Base-by-base conservation (phyloP, 2,329 filamentous ascomycete genomes). In the Ophiostoma sp. region DNA sequence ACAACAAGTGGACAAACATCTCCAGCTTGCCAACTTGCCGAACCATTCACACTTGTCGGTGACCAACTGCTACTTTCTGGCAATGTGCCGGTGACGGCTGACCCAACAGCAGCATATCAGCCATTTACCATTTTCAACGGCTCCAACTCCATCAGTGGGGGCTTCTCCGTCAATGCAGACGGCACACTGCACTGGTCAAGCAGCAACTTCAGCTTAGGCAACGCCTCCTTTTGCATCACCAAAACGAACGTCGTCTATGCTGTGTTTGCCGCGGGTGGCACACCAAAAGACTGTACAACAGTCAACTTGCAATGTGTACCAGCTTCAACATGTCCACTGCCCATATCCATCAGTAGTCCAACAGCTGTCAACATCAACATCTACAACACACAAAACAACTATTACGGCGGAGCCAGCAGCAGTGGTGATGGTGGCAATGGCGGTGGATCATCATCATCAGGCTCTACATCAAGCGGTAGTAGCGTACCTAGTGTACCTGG, bases 381-480 rank as follows among this genome's bases (percentile, higher is more conserved):
- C 4, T 50, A 73, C 25, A 71, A 68, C 12, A 70, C 69, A n/a
- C 22, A 71, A 12, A 71, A 73, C 48, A 71, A 73, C 59, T 73
- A 70, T 31, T 70, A 70, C 57, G 72, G 71, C 22, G 63, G 48
- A 15, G 33, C 33, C 8, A 8, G 33, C 33, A 36, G 33, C 8
- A 8, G 33, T 36, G 33, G 33, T 8, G 8, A 8, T 36, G 33
- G 33, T 36, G 33, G 33, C 33, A 36, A 17, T 48, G 45, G 45
- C 17, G 19, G 19, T 48, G 45, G 45, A 1, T 15, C 39, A 15
- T 45, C 39, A 17, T 52, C 48, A 52, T 6, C 15, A 52, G 48
- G 48, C 11, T 52, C 48, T 52, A 17, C n/a, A n/a, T n/a, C n/a
- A n/a, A n/a, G n/a, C n/a, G n/a, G n/a, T n/a, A n/a, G n/a, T n/a